Base-by-base conservation (phyloP, 768 basidiomycete species). In the Hemileccinum impolitum region DNA sequence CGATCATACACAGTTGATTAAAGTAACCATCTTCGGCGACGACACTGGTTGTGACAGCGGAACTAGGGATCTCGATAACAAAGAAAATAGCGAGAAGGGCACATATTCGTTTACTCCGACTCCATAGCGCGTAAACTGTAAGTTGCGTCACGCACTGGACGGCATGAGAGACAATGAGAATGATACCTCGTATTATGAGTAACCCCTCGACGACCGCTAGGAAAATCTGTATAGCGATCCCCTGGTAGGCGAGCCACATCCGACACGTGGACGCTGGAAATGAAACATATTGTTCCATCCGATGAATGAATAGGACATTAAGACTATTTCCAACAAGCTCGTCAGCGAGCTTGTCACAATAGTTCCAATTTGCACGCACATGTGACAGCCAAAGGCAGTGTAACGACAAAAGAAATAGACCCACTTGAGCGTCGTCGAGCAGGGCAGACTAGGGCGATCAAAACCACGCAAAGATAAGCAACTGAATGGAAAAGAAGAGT, bases 191-290 rank as follows among this genome's bases (percentile, higher is more conserved):
- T 34, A 53, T 39, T 36, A 51, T 51, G 19, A 54, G 35, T 34
- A 50, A 47, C 14, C 17, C 48, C n/a, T 56, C 55, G 10, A 56
- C 53, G 6, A 51, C 34, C 13, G 50, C 43, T 11, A 51, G 31
- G 26, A 51, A 47, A 25, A 51, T 35, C 18, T 39, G 36, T 23
- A 43, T 31, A 13, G 45, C 17, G 28, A 41, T 23, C 10, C 41
- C 47, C 18, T 56, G 54, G 41, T 54, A 55, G 17, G 45, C 42
- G 14, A 56, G 17, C 52, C 52, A 54, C 21, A 43, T 12, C 14
- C 45, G 45, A 34, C 54, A 56, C 0, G 45, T 39, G 18, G 48
- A 35, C 8, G 15, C 15, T 17, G 38, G 4, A 35, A 54, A 45
- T 6, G 14, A 19, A 39, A 39, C 18, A 28, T 47, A 19, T 14